Base-by-base conservation (phyloP, 2,329 filamentous ascomycete species). In the Nothophaeocryptopus gaeumannii region DNA sequence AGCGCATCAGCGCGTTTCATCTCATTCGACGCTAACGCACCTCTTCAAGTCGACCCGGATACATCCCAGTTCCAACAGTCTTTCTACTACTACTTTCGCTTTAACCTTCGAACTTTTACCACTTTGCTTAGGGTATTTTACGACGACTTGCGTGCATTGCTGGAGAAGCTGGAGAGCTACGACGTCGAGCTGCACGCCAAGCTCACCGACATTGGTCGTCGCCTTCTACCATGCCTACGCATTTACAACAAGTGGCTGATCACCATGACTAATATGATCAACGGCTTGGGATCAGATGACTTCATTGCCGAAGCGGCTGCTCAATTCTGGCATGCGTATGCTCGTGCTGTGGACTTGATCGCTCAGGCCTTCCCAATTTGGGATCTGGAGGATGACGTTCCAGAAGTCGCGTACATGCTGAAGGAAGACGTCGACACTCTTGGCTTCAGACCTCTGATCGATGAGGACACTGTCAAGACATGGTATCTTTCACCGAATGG, bases 21-120 rank as follows among this genome's bases (percentile, higher is more conserved):
- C 5, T 31, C 8, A 13, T 33, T 40, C 33, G 33, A 31, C 29
- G 36, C 33, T 53, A 34, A 56, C 29, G 11, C 15, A 15, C 9
- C 20, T 10, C 33, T 41, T 10, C 16, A 32, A 29, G 33, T 33
- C 26, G 13, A 29, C 5, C 31, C 35, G 37, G 30, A 53, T 50
- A 56, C 51, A 59, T 56, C 37, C 61, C 54, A 56, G 59, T 34
- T 49, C 60, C 69, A 59, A 67, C 68, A 58, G 51, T 60, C 69
- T 26, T 78, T 74, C 58, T 73, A 78, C 51, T 90, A 85, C 61
- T 83, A 88, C 51, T 75, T 95, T 38, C 79, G 84, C 16, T 80
- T 95, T 54, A 96, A 95, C 62, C 75, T 89, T 40, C 85, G 85
- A 44, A 89, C 86, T 8, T 85, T 95, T 61, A 81, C 84, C 48